phyloP scores from a whole-genome alignment of 371 early-diverging fungal species.

The Syncephalis fuscata region DNA sequence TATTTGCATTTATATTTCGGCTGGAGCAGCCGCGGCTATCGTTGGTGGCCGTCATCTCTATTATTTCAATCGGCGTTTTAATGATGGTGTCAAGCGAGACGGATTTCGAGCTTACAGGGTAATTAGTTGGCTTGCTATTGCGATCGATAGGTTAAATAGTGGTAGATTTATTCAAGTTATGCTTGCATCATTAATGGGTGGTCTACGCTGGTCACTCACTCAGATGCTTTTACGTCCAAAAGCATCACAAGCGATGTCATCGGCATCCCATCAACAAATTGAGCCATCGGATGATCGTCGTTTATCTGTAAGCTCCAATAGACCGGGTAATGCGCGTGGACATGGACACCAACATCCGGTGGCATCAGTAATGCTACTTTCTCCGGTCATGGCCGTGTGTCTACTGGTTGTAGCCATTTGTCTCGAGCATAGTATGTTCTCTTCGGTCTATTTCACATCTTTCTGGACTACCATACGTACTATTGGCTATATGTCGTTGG shows the following conservation, averaged over 20 bases:
- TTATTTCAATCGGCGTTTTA: slow-evolving; percentile 68
- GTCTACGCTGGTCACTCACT: slow-evolving; percentile 68
- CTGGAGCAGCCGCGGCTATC: slow-evolving; percentile 52
- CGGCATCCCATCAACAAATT: background rate
- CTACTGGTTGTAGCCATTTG: slow-evolving; percentile 19
- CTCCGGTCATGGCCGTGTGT: slow-evolving; percentile 23
- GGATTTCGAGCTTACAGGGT: slow-evolving; percentile 51
- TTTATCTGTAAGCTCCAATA: background rate
- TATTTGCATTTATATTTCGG: slow-evolving; percentile 78
- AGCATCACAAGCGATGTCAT: slow-evolving; percentile 5
- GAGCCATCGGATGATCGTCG: too few relatives aligned
- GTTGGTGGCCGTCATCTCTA: slow-evolving; percentile 48
- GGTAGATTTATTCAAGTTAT: slow-evolving; percentile 37
- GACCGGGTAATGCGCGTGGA: slow-evolving; percentile 1
- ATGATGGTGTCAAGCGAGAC: slow-evolving; percentile 71
- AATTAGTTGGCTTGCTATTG: slow-evolving; percentile 8
- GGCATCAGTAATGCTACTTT: slow-evolving; percentile 24
- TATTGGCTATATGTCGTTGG: slow-evolving; percentile 35
- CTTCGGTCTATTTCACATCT: slow-evolving; percentile 25
- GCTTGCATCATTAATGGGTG: slow-evolving; percentile 58
- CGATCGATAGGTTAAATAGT: background rate
- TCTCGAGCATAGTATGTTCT: slow-evolving; percentile 11
- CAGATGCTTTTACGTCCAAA: slow-evolving; percentile 59
- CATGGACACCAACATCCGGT: slow-evolving; percentile 17
- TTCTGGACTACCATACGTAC: slow-evolving; percentile 19